These are phyloP conservation scores for Syzygium oleosum DNA, from an alignment of 345 rosid species.

Conservation along the genomic window DNA sequence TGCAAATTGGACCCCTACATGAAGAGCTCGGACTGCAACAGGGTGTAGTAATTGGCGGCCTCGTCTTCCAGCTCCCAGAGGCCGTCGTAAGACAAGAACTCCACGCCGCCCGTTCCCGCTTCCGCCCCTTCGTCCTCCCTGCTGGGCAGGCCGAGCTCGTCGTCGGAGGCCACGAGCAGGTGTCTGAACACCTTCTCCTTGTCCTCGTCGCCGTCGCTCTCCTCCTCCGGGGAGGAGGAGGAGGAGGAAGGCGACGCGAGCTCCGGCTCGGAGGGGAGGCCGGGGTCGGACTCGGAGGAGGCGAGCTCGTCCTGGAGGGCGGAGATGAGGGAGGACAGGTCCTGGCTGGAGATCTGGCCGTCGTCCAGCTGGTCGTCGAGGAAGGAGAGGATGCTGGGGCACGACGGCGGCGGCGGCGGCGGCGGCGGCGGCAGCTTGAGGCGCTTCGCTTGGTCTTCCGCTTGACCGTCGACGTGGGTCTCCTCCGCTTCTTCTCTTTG, in stretches of 20 bases:
- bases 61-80: slow-evolving; percentile 14
- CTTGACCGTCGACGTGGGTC: slow-evolving; percentile 11
- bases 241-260: not conserved
- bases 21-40: slow-evolving; percentile 13
- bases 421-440: slow-evolving; percentile 22
- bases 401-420: not conserved
- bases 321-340: slow-evolving; percentile 43
- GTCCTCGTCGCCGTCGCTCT: slow-evolving; percentile 1
- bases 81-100: not conserved
- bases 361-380: slow-evolving; percentile 34
- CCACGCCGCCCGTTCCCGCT: not conserved
- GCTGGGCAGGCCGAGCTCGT: slow-evolving; percentile 16
- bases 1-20: not conserved
- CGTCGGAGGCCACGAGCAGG: slow-evolving; percentile 17
- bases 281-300: not conserved
- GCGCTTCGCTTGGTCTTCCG: slow-evolving; percentile 29
- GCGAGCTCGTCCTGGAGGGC: slow-evolving; percentile 39
- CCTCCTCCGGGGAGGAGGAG: slow-evolving; percentile 5
- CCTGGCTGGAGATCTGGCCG: slow-evolving; percentile 35
- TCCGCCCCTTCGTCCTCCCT: not conserved
- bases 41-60: slow-evolving; percentile 8
- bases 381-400: slow-evolving; percentile 27
- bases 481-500: slow-evolving; percentile 34
- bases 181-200: slow-evolving; percentile 9
- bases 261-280: not conserved